Base-by-base conservation (phyloP, 2,329 filamentous ascomycete species). In the Teratosphaeria epicoccoides region DNA sequence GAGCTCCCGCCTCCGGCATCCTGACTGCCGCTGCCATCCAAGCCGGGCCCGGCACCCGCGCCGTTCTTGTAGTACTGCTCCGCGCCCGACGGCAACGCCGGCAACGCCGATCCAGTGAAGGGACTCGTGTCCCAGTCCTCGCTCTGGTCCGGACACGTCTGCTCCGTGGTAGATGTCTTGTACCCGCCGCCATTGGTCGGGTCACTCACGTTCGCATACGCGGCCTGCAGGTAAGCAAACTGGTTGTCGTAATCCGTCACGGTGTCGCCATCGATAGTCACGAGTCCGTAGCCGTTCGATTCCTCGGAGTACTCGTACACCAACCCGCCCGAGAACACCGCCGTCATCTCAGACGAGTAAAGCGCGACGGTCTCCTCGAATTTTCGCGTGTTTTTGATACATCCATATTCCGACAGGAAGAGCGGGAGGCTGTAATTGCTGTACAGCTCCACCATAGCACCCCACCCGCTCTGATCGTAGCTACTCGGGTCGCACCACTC, bases 221-320 rank as follows among this genome's bases (percentile, higher is more conserved):
- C 76, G 9, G 60, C 63, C 70, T 79, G 73, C 49, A 83, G 71
- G 44, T 73, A 71, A 47, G 71, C 67, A 69, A 83, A 94, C 62
- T 91, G 86, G 29, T 70, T 57, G 44, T 76, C 71, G 24, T 59
- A 57, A 22, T 70, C 71, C 54, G 86, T 78, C 28, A 68, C 70
- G 24, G 49, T 50, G 50, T 67, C 61, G 53, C 76, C 78, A 43
- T 70, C 65, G 63, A 91, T 73, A 52, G 80, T 71, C 65, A 89
- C 87, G 55, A 94, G 83, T 57, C 90, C 91, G 69, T 82, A 96
- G 47, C 83, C 76, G 73, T 84, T 87, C 55, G 77, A 76, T 70
- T 93, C 88, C 63, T 85, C 73, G 12, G 86, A 84, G 76, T 95
- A 97, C 72, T 96, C 89, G 73, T 96, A 97, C 70, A 95, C 86